Conservation (phyloP, 371 early-diverging fungal species). For the Funneliformis caledonium region DNA sequence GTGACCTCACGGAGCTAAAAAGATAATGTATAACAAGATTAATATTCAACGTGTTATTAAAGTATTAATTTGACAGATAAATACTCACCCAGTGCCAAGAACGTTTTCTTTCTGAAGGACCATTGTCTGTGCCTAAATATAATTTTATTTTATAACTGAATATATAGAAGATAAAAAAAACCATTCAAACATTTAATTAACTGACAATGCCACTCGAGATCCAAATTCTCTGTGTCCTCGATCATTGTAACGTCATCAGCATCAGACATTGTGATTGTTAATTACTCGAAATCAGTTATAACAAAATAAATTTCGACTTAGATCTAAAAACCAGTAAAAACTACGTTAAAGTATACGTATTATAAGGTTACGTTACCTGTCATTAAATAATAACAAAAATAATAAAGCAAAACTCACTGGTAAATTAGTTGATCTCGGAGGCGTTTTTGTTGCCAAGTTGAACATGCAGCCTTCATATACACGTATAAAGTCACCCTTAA, state of each 20-base stretch:
- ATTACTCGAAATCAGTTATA: no score
- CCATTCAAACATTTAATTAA: background rate
- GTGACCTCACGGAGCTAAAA: conserved; percentile 30
- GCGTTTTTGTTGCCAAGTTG: no score
- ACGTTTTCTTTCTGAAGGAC: conserved; percentile 15
- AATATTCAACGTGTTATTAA: background rate
- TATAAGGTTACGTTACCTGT: no score
- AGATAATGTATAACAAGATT: background rate
- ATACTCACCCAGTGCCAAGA: conserved; percentile 13
- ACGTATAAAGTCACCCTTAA: no score
- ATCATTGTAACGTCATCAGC: background rate
- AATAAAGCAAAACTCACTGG: no score
- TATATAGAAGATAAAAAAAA: background rate
- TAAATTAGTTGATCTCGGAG: no score
- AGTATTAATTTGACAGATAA: background rate
- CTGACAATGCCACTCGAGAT: conserved; percentile 26
- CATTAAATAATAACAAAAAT: no score
- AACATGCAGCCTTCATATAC: no score
- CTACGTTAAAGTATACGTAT: no score
- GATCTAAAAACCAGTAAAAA: no score
- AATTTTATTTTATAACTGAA: background rate
- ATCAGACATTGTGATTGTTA: conserved; percentile 1
- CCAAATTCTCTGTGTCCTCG: background rate
- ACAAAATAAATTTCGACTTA: no score
- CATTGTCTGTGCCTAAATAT: background rate